Evolutionary conservation across 2,329 filamentous ascomycete genomes (phyloP), one percentile per base, ranked within the genome.

Genomic region (Colletotrichum sojae): DNA sequence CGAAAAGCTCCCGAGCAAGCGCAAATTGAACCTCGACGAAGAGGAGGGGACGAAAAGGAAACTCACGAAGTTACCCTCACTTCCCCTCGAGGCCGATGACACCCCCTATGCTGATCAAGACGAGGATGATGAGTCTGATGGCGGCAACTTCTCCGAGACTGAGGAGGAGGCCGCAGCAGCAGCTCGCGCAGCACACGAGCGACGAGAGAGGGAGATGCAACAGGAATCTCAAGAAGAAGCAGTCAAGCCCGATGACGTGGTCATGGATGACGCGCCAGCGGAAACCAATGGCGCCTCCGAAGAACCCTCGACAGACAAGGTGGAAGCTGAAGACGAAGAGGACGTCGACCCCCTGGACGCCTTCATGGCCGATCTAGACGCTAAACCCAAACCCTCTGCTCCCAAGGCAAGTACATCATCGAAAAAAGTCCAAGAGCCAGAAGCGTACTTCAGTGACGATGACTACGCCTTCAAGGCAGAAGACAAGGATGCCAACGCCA

Each of bases 261-360:
- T 49, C 39, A 70, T 70, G 67, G 63, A 70, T 22, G 67, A 67
- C 22, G 57, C 20, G 18, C 65, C 69, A 16, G 27, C 62, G 6
- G 67, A 74, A 57, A 69, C 71, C 10, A 77, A 79, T 52, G 73
- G 73, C 9, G 62, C 64, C 15, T 71, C 74, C 18, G 73, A 73
- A 65, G 40, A 76, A 72, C 18, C 66, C 9, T 67, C 74, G 52
- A 73, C 69, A 58, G 85, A 86, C 40, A 62, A 59, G 76, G 91
- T 91, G 88, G 85, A 90, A 31, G 81, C 89, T 68, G 89, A 90
- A 73, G 81, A 78, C 63, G 79, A 81, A 64, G 80, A 82, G 39
- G 93, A 94, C 53, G 82, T 96, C 43, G 96, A 99, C 78, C 94
- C 96, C 8, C 84, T 99, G 45, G 96, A 99, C 82, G 95, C 94